Evolutionary conservation across 2,329 filamentous ascomycete species (phyloP), one percentile per base, ranked within the genome.

Genomic region (Penicillium brevicompactum): DNA sequence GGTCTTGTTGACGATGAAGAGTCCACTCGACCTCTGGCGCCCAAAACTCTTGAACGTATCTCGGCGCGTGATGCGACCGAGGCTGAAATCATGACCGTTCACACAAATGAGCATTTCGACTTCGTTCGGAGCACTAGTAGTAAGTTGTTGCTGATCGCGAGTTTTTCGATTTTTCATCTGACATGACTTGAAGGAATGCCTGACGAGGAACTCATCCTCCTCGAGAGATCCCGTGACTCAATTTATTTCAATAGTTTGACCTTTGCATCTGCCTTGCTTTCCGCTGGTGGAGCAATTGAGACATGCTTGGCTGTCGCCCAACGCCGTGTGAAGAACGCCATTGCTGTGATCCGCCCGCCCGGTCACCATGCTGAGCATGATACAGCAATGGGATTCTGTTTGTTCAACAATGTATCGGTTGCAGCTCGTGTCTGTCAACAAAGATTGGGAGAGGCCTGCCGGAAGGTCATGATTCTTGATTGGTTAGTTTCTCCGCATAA

Each of bases 391-490:
- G 94, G 94, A 0, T 99, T 99, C 70, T 99, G 94, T 72, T 84
- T 97, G 56, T 97, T 97, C 78, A 97, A 99, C 77, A 99, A 99
- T 68, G 94, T 97, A 3, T 92, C 91, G 18, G 89, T 99, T 55
- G 93, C 92, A 1, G 88, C 92, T n/a, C 88, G 86, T 56, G 89
- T 92, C 11, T 97, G 92, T 70, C 92, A 96, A 70, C 78, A 82
- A 50, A 87, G 92, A 56, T 94, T 90, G 63, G 90, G 90, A 1
- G 85, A 93, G 3, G 78, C 78, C 8, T 97, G 93, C 69, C 87
- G 91, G 53, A 97, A 96, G 74, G 85, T 99, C 18, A 76, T 99
- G 52, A 94, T 99, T 62, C 80, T 99, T 7, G 94, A 99, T 70
- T 99, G 94, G 90, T 90, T 87, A 69, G 88, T 87, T 11, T n/a